Evolutionary conservation across 2,329 filamentous ascomycete species (phyloP).

Genomic region (Pestalotiopsis sp.): DNA sequence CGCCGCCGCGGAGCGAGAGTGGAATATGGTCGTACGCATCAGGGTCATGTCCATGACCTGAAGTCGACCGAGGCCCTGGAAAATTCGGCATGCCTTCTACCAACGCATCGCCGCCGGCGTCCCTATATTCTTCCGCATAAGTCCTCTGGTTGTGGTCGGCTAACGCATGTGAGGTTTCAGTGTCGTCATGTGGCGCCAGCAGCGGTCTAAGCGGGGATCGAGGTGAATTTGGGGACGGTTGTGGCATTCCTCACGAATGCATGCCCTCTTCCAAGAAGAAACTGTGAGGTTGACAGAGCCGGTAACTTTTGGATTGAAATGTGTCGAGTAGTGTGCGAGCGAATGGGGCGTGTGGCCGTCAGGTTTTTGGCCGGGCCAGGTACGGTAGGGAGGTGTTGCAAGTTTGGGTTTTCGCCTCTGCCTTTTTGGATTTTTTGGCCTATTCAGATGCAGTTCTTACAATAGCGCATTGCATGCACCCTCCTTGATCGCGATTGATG

Average conservation of each 20-base stretch:
- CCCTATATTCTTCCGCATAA: constrained; percentile 3
- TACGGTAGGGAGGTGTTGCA: neutral
- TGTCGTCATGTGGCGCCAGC: constrained; percentile 1
- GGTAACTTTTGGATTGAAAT: neutral
- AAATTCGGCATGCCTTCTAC: constrained; percentile 6
- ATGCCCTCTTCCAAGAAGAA: constrained; percentile 5
- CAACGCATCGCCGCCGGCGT: neutral
- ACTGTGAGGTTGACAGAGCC: neutral
- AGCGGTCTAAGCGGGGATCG: neutral
- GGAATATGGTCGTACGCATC: neutral
- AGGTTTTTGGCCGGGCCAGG: neutral
- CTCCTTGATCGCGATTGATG: neutral
- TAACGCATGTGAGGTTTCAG: neutral
- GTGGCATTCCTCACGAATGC: constrained; percentile 14
- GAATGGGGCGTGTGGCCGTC: constrained; percentile 4
- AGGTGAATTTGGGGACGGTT: constrained; percentile 10
- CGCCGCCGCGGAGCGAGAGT: constrained; percentile 9
- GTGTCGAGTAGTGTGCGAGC: neutral
- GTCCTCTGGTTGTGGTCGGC: neutral
- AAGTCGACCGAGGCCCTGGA: neutral
- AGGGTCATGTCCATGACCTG: neutral
- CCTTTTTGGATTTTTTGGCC: neutral
- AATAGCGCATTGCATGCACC: neutral
- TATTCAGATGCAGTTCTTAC: neutral
- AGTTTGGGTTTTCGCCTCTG: neutral